Evolutionary conservation across 148 eudicot genomes (phyloP), one percentile per base, ranked within the genome.

Genomic region (Rhododendron henanense): DNA sequence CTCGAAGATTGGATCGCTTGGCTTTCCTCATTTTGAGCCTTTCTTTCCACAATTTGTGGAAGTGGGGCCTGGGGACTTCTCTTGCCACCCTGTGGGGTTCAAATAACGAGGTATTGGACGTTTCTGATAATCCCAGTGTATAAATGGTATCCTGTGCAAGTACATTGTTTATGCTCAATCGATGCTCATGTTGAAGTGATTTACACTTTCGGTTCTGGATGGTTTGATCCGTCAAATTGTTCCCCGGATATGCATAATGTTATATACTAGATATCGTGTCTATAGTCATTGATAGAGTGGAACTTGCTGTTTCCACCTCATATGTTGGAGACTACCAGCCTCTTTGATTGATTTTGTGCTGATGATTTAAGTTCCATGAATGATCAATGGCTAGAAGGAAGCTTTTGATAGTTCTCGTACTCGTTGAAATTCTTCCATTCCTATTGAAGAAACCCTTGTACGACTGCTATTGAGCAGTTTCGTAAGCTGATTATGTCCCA

Each of bases 1-100:
- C 94, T 96, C 63, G 98, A 96, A 83, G 98, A 94, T 83, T 94
- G 90, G 87, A 23, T 11, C 6, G 9, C 47, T 31, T 23, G 3
- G 28, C 69, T 33, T 76, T n/a, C n/a, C 48, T 50, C 11, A 31
- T 31, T 83, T 31, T 8, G n/a, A 47, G 78, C 61, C 78, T 4
- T 13, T 74, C 39, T 19, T 11, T 7, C 31, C 18, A 47, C 39
- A 10, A 44, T 53, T 84, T 51, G 39, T 51, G 25, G 35, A 47
- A 15, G 67, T 23, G 23, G 59, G 31, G 31, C 31, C 31, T 31
- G 31, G 31, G 37, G 79, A 73, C 79, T 61, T 84, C 33, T 21
- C 31, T 18, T 84, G 67, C 85, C 80, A 16, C 18, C 69, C 8
- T 31, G 50, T 53, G 86, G 39, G 81, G 81, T 51, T 15, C 37